Percentiles rank a stretch among this genome's conserved stretches.
phyloP scores from a whole-genome alignment of 257 asterid species.

The Solanum piurae region DNA sequence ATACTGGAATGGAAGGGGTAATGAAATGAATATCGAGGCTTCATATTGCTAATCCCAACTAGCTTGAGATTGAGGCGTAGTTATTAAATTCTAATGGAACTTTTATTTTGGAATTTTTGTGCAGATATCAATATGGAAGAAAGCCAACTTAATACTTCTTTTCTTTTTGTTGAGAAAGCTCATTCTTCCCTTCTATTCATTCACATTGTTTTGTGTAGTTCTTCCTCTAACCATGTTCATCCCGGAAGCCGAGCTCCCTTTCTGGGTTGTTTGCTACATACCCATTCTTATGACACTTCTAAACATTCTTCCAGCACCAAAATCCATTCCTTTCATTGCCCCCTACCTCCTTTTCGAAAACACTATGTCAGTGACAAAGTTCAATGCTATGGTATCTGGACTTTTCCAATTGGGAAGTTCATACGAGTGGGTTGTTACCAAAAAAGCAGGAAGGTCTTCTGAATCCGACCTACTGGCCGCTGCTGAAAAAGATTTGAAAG shows the following conservation, averaged over 20 bases:
- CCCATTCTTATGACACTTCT: slow-evolving; percentile 50
- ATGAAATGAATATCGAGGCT: background rate
- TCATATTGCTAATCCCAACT: background rate
- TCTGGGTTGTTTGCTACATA: slow-evolving; percentile 52
- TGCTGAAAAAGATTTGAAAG: slow-evolving; percentile 23
- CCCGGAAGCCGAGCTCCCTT: slow-evolving; percentile 54
- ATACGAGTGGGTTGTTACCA: slow-evolving; percentile 63
- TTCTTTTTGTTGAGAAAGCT: slow-evolving; percentile 57
- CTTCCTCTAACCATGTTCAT: slow-evolving; percentile 66
- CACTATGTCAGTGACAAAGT: slow-evolving; percentile 68
- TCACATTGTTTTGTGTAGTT: slow-evolving; percentile 55
- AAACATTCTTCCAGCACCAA: slow-evolving; percentile 49
- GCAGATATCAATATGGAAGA: slow-evolving; percentile 67
- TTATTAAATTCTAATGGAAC: background rate
- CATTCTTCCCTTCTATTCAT: slow-evolving; percentile 69
- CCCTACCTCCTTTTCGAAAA: slow-evolving; percentile 63
- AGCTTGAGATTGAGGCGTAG: background rate
- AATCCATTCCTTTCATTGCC: slow-evolving; percentile 58
- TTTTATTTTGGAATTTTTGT: background rate
- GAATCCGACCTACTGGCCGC: slow-evolving; percentile 44
- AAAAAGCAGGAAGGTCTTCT: slow-evolving; percentile 53
- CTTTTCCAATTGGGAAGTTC: slow-evolving; percentile 62
- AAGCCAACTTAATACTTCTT: slow-evolving; percentile 49
- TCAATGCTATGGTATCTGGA: slow-evolving; percentile 62
- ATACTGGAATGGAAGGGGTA: background rate